phyloP scores from a whole-genome alignment of 331 rosid species.

The Phaseolus coccineus region DNA sequence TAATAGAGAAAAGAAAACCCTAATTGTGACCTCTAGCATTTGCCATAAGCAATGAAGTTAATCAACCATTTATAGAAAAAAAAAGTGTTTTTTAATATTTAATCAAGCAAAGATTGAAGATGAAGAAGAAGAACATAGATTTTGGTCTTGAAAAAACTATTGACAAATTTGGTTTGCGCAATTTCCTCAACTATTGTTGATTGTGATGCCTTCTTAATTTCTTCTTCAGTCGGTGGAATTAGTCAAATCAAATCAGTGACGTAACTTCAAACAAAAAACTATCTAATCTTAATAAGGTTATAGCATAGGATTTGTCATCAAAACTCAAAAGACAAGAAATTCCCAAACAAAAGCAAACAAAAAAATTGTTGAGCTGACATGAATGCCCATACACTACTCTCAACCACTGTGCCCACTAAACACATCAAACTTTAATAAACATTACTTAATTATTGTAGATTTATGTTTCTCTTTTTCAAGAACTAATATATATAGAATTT shows the following conservation, averaged over 20 bases:
- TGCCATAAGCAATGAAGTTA: background rate
- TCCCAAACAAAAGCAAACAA: constrained; percentile 32
- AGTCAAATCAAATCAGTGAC: background rate
- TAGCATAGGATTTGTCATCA: constrained; percentile 7
- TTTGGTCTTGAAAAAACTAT: background rate
- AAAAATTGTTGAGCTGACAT: constrained; percentile 32
- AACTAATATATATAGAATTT: too few relatives aligned
- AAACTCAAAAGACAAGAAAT: constrained; percentile 18
- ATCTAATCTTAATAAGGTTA: background rate
- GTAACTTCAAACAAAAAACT: background rate
- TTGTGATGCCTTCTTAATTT: background rate
- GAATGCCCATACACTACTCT: background rate
- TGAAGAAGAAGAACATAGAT: background rate
- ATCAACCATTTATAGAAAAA: background rate
- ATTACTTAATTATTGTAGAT: too few relatives aligned
- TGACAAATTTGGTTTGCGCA: constrained; percentile 2
- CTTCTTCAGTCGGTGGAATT: background rate
- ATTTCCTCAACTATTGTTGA: background rate
- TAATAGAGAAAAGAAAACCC: background rate
- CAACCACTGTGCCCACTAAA: background rate
- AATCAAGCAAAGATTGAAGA: constrained; percentile 12
- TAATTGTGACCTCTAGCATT: background rate
- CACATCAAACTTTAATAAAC: background rate
- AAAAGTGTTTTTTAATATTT: background rate
- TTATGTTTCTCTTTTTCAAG: too few relatives aligned